phyloP scores from a whole-genome alignment of 202 grass and related monocot genomes.

The Dendrocalamus latiflorus region DNA sequence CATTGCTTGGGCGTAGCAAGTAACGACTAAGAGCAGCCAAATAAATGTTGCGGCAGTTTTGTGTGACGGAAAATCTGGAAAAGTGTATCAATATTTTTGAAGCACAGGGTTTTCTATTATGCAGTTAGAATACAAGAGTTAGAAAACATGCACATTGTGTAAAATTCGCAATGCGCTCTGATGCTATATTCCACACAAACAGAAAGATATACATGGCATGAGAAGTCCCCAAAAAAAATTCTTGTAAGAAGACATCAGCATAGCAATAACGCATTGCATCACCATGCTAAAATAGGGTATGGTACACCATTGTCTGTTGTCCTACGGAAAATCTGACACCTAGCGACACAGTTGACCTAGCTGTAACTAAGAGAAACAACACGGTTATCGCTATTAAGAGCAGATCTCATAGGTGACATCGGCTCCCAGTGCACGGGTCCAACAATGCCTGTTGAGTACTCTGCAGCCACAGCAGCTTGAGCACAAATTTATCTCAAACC shows the following conservation, averaged over 20 bases:
- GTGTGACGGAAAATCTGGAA: neutral
- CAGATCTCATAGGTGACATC: neutral
- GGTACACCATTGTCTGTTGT: too few relatives aligned
- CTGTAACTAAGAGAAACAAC: conserved; percentile 31
- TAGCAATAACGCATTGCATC: neutral
- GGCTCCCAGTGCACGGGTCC: neutral
- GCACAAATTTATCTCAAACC: too few relatives aligned
- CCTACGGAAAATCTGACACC: too few relatives aligned
- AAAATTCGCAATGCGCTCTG: too few relatives aligned
- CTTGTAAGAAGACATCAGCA: neutral
- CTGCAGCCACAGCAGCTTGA: too few relatives aligned
- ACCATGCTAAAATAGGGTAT: conserved; percentile 9
- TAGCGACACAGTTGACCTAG: too few relatives aligned
- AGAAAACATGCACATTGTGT: neutral
- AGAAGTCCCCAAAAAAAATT: neutral
- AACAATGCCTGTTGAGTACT: neutral
- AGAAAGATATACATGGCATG: neutral
- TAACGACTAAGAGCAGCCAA: neutral
- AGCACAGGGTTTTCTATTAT: neutral
- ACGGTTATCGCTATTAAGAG: neutral
- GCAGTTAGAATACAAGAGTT: neutral
- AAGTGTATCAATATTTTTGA: neutral
- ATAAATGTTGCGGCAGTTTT: conserved; percentile 13
- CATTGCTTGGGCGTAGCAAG: neutral
- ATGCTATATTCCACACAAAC: neutral